These are phyloP conservation scores for Ophiostoma novo-ulmi DNA, from an alignment of 2,329 filamentous ascomycete species.

Conservation along the genomic window DNA sequence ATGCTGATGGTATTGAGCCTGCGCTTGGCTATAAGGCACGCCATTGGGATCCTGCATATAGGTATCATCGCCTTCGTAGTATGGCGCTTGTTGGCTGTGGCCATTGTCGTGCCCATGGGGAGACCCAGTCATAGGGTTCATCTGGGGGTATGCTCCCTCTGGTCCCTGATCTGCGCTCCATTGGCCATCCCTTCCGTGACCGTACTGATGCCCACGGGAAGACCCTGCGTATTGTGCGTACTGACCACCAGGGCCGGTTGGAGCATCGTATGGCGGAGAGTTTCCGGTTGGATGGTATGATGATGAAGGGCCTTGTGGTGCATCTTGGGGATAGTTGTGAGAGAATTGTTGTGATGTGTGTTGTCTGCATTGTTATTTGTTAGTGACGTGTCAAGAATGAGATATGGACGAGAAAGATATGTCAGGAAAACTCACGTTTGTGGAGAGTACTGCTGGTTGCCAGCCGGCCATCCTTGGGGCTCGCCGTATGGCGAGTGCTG, in stretches of 20 bases:
- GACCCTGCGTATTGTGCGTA: constrained; percentile 46
- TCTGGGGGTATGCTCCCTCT: constrained; percentile 34
- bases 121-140: constrained; percentile 27
- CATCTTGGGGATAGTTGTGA: constrained; percentile 49
- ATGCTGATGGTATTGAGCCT: background rate
- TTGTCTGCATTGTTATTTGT: background rate
- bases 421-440: constrained; percentile 37
- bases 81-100: constrained; percentile 20
- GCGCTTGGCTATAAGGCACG: background rate
- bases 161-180: constrained; percentile 55
- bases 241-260: constrained; percentile 53
- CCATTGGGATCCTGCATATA: constrained; percentile 17
- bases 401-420: background rate
- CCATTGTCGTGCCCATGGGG: constrained; percentile 26
- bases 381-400: constrained; percentile 17
- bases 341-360: constrained; percentile 53
- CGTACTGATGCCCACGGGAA: constrained; percentile 58
- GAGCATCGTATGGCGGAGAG: constrained; percentile 52
- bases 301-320: constrained; percentile 52
- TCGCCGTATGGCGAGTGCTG: constrained; percentile 41
- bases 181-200: constrained; percentile 48
- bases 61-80: constrained; percentile 20
- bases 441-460: constrained; percentile 37
- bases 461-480: constrained; percentile 37
- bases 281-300: constrained; percentile 32